Percentiles rank a stretch among this genome's conserved stretches.
Evolutionary conservation across 2,329 filamentous ascomycete species (phyloP).

Genomic region (Stemphylium lycopersici): DNA sequence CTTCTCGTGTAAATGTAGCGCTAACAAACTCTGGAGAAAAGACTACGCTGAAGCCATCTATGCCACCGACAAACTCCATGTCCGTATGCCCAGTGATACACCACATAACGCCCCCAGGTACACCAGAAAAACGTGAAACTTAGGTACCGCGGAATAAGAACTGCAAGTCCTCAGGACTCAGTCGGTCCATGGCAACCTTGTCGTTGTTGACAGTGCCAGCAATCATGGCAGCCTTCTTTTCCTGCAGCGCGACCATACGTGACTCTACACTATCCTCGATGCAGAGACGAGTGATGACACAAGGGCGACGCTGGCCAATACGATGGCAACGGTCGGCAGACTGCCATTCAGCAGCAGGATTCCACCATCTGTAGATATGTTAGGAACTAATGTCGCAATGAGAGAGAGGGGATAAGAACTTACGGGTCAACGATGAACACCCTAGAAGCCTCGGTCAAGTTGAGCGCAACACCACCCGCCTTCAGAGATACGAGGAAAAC

Average conservation of each 20-base stretch:
- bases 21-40: background rate
- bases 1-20: background rate
- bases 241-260: slow-evolving; percentile 91
- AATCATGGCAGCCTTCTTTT: slow-evolving; percentile 99
- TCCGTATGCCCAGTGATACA: background rate
- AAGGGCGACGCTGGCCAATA: slow-evolving; percentile 92
- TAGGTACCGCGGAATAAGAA: slow-evolving; percentile 87
- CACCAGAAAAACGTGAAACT: background rate
- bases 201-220: slow-evolving; percentile 96
- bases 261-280: slow-evolving; percentile 98
- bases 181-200: slow-evolving; percentile 85
- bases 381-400: slow-evolving; percentile 21
- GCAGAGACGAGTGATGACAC: slow-evolving; percentile 90
- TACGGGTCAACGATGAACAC: slow-evolving; percentile 97
- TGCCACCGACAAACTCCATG: background rate
- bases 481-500: slow-evolving; percentile 96
- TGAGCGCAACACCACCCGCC: slow-evolving; percentile 92
- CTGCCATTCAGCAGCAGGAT: slow-evolving; percentile 99
- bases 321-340: slow-evolving; percentile 85
- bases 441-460: slow-evolving; percentile 89
- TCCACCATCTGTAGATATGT: slow-evolving; percentile 79
- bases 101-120: background rate
- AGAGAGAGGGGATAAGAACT: slow-evolving; percentile 52
- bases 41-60: background rate
- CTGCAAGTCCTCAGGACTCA: slow-evolving; percentile 90